Base-by-base conservation (phyloP, 208 protist genomes). In the Novymonas esmeraldas region DNA sequence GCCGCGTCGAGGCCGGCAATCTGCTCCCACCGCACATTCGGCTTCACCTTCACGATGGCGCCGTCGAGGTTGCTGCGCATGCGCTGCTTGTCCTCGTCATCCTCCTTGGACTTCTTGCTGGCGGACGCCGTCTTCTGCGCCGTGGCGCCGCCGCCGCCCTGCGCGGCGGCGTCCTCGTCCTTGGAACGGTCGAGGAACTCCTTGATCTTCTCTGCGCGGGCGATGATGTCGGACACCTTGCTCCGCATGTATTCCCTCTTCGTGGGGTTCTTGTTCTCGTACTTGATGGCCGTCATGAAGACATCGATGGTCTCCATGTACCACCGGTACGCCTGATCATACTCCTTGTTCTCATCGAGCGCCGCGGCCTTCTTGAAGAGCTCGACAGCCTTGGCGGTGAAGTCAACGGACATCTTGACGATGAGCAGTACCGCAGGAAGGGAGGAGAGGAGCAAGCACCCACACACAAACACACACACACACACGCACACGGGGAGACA, bases 151-250 rank as follows among this genome's bases (percentile, higher is more conserved):
- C 50, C 41, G 24, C 60, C 62, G 13, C 62, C 61, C 16, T 62
- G 51, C 18, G 28, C 64, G 20, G 28, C 58, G 20, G 34, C 51
- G 38, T 90, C 78, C 18, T 95, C 81, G 33, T 89, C 84, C 48
- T 93, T 82, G 45, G 87, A 81, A 58, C 89, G 87, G 45, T 97
- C 87, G 7, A 99, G 67, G 52, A 92, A 95, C 60, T 97, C 78
- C 73, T 99, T 99, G 57, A 99, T 91, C 76, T 95, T 92, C 70
- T 99, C 97, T 11, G 97, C 95, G 26, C 98, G 87, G 26, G 93
- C 91, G 38, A 99, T 84, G 63, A 99, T 97, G 61, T 99, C 91
- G 10, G 64, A 73, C 29, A 95, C 84, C 73, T 98, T 98, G 49
- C 83, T 84, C 62, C 95, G 92, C 48, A 97, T 76, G 46, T 92